Conservation (phyloP, 1,284 basidiomycete genomes). For the Apiotrichum akiyoshidainum region DNA sequence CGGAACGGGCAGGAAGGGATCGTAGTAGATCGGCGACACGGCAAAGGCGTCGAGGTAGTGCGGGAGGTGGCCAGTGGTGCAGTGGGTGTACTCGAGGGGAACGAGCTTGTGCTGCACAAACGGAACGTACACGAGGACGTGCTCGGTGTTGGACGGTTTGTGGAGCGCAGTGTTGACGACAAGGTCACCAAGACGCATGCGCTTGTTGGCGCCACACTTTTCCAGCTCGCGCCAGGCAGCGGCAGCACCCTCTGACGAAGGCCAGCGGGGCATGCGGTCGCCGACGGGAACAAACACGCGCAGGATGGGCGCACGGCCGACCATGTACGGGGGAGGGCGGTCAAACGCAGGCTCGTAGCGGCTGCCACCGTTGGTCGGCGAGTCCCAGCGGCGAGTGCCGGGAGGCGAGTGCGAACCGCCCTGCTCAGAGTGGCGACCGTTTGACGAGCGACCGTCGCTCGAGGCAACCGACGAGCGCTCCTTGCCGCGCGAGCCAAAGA, state of each 20-base stretch:
- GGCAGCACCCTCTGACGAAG: conserved; percentile 45
- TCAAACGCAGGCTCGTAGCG: conserved; percentile 46
- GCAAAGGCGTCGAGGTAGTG: conserved; percentile 45
- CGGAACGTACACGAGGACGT: conserved; percentile 45
- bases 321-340: conserved; percentile 42
- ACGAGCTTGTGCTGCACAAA: conserved; percentile 42
- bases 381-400: conserved; percentile 17
- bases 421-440: conserved; percentile 21
- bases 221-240: conserved; percentile 45
- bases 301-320: conserved; percentile 46
- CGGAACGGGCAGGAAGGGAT: conserved; percentile 46
- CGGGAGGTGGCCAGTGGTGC: conserved; percentile 43
- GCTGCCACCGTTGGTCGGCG: conserved; percentile 14
- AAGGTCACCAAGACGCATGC: conserved; percentile 47
- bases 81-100: conserved; percentile 45
- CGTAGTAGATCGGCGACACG: conserved; percentile 51
- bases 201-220: conserved; percentile 45
- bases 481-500: conserved; percentile 15
- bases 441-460: conserved; percentile 28
- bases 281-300: conserved; percentile 49
- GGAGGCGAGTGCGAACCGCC: conserved; percentile 25
- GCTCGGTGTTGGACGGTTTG: conserved; percentile 38
- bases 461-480: conserved; percentile 33
- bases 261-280: conserved; percentile 42
- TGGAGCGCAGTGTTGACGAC: conserved; percentile 48